phyloP scores from a whole-genome alignment of 352 stramenopile species.

The Phytophthora litchii region DNA sequence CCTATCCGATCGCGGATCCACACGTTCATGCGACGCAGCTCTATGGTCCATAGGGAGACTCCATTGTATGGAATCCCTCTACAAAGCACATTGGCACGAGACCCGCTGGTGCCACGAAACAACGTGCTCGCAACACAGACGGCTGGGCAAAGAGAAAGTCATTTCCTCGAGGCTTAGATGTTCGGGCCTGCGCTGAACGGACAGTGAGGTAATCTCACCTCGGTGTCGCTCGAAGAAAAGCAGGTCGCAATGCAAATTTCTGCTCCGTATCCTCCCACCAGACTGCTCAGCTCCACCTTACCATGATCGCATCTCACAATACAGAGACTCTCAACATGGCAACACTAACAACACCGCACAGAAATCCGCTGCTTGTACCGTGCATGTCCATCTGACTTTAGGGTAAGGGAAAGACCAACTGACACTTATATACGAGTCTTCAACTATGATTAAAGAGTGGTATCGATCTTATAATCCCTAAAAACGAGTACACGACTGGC shows the following conservation, averaged over 20 bases:
- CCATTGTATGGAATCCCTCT: slow-evolving; percentile 1
- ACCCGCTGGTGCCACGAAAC: slow-evolving; percentile 26
- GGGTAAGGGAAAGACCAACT: slow-evolving; percentile 19
- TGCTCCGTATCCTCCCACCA: slow-evolving; percentile 19
- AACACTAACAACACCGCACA: slow-evolving; percentile 29
- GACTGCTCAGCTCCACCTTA: slow-evolving; percentile 9
- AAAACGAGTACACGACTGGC: slow-evolving; percentile 25
- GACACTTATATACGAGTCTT: slow-evolving; percentile 5
- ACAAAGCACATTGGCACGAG: slow-evolving; percentile 26
- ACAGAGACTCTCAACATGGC: slow-evolving; percentile 24
- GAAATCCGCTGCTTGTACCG: slow-evolving; percentile 21
- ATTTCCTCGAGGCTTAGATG: slow-evolving; percentile 14
- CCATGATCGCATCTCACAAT: slow-evolving; percentile 1
- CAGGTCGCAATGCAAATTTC: slow-evolving; percentile 5
- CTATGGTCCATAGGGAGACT: slow-evolving; percentile 17
- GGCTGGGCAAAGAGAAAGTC: slow-evolving; percentile 19
- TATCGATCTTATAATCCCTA: slow-evolving; percentile 5
- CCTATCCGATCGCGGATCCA: slow-evolving; percentile 14
- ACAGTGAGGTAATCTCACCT: slow-evolving; percentile 26
- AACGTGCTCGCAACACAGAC: slow-evolving; percentile 26
- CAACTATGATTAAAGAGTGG: slow-evolving; percentile 7
- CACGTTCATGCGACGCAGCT: slow-evolving; percentile 25
- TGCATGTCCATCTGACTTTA: slow-evolving; percentile 30
- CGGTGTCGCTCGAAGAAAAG: slow-evolving; percentile 1
- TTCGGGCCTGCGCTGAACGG: slow-evolving; percentile 14